Percentiles rank a stretch among this genome's conserved stretches.
Conservation (phyloP, 495 filamentous ascomycete genomes). For the Aspergillus bertholletiae region DNA sequence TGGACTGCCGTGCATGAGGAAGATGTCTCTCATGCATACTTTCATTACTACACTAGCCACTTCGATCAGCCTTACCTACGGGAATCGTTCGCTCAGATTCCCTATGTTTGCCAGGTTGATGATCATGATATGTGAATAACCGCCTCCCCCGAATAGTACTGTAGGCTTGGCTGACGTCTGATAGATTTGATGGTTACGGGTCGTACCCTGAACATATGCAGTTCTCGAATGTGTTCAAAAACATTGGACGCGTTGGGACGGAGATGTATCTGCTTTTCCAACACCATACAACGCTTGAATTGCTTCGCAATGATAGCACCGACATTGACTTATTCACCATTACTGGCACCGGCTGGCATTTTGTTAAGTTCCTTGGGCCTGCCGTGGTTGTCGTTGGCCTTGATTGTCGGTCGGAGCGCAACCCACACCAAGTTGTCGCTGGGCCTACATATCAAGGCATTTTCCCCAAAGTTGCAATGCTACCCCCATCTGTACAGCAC, state of each 20-base stretch:
- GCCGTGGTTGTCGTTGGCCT: slow-evolving; percentile 85
- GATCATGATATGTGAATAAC: slow-evolving; percentile 93
- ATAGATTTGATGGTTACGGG: slow-evolving; percentile 94
- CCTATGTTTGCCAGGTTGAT: slow-evolving; percentile 87
- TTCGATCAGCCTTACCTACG: slow-evolving; percentile 93
- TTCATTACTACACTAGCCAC: slow-evolving; percentile 97
- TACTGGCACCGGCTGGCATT: slow-evolving; percentile 96
- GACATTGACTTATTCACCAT: slow-evolving; percentile 95
- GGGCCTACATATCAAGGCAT: slow-evolving; percentile 96
- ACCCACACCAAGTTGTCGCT: slow-evolving; percentile 86
- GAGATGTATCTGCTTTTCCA: slow-evolving; percentile 99
- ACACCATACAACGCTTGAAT: slow-evolving; percentile 93
- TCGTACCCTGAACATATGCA: slow-evolving; percentile 99
- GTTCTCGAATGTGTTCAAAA: slow-evolving; percentile 93
- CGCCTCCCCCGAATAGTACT: not conserved
- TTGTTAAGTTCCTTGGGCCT: slow-evolving; percentile 92
- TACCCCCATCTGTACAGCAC: slow-evolving; percentile 92
- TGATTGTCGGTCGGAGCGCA: slow-evolving; percentile 88
- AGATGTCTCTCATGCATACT: slow-evolving; percentile 92
- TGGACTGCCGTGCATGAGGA: slow-evolving; percentile 96
- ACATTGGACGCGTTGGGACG: slow-evolving; percentile 94
- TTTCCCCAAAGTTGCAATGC: slow-evolving; percentile 88
- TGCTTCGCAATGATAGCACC: slow-evolving; percentile 78
- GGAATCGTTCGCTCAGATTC: slow-evolving; percentile 96
- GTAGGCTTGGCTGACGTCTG: slow-evolving; percentile 15